Conservation (phyloP, 2,329 filamentous ascomycete genomes). For the Canariomyces notabilis region DNA sequence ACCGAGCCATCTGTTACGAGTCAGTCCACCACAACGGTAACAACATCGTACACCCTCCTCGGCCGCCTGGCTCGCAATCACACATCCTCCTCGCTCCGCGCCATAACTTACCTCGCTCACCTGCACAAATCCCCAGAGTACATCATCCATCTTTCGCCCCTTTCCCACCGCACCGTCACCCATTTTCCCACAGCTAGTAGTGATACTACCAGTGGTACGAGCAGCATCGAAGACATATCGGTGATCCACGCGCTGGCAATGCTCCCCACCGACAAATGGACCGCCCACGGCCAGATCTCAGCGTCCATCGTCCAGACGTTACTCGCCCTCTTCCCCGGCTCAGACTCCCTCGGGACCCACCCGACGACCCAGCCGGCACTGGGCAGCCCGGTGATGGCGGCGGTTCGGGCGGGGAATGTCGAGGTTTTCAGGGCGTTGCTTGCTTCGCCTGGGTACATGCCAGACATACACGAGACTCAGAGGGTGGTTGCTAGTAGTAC, state of each 20-base stretch:
- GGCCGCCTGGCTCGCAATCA: conserved; percentile 7
- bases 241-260: conserved; percentile 6
- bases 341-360: neutral
- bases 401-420: neutral
- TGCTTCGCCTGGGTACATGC: neutral
- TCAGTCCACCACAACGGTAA: neutral
- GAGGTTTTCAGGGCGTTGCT: neutral
- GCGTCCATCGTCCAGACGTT: conserved; percentile 9
- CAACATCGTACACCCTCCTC: neutral
- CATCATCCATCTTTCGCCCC: neutral
- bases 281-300: conserved; percentile 12
- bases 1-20: too few species aligned
- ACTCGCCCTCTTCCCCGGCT: conserved; percentile 8
- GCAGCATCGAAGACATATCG: neutral
- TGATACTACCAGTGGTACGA: neutral
- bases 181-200: too few species aligned
- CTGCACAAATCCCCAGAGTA: neutral
- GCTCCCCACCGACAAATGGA: conserved; percentile 1
- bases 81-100: conserved; percentile 4
- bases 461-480: too few species aligned
- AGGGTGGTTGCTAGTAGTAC: too few species aligned
- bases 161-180: neutral
- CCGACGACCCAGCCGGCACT: neutral
- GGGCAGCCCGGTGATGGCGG: neutral
- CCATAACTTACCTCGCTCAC: conserved; percentile 6